Percentiles rank a stretch among this genome's conserved stretches.
phyloP scores from a whole-genome alignment of 176 grass and related monocot species.

The Urochloa ruziziensis region DNA sequence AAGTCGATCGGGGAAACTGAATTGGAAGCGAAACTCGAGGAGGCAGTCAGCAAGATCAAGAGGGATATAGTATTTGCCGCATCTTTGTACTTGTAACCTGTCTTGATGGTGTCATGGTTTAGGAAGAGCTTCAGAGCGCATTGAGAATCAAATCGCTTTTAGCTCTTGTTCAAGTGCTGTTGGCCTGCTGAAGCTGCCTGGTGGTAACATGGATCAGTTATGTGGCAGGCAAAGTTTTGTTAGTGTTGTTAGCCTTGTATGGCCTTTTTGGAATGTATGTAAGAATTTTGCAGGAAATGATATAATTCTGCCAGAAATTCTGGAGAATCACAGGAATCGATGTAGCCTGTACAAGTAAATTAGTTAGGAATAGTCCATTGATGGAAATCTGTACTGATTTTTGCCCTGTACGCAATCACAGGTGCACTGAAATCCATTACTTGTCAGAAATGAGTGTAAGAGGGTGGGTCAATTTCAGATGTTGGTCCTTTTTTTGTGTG shows the following conservation, averaged over 20 bases:
- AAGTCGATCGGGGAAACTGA: slow-evolving; percentile 75
- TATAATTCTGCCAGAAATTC: background rate
- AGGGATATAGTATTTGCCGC: slow-evolving; percentile 70
- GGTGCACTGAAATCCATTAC: background rate
- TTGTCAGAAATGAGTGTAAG: background rate
- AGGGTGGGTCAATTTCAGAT: background rate
- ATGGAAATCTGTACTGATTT: background rate
- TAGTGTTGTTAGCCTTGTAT: background rate
- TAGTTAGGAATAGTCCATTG: background rate
- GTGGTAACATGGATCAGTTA: background rate
- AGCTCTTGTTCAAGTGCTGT: background rate
- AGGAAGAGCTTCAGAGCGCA: background rate
- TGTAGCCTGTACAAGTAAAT: background rate
- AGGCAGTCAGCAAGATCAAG: slow-evolving; percentile 70
- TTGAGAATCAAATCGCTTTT: background rate
- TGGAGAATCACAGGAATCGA: background rate
- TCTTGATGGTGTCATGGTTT: background rate
- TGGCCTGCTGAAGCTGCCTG: background rate
- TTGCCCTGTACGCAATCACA: background rate
- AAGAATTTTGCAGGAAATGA: background rate
- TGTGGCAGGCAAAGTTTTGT: slow-evolving; percentile 23
- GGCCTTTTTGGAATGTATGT: background rate
- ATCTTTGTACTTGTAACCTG: slow-evolving; percentile 59
- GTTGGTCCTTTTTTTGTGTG: background rate
- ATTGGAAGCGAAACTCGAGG: slow-evolving; percentile 87